Evolutionary conservation across 352 stramenopile genomes (phyloP).

Genomic region (Phytophthora kernoviae): DNA sequence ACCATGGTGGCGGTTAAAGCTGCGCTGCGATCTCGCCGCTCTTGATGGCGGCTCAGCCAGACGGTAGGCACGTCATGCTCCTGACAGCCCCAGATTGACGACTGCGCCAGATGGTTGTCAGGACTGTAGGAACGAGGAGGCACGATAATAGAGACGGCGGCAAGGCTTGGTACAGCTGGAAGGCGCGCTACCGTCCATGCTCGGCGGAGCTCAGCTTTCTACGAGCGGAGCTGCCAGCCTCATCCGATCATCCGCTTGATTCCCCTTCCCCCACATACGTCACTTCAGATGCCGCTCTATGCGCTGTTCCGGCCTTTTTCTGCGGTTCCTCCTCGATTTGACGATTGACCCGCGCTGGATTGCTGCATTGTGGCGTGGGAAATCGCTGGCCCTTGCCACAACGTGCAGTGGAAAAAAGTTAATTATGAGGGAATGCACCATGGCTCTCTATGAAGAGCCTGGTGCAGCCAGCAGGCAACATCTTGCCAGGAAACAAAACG

Average conservation of each 20-base stretch:
- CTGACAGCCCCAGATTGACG: constrained; percentile 1
- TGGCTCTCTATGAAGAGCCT: background rate
- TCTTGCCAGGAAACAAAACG: constrained; percentile 11
- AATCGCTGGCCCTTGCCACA: too few relatives aligned
- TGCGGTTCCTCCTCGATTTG: constrained; percentile 38
- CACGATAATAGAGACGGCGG: constrained; percentile 11
- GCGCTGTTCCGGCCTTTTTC: too few relatives aligned
- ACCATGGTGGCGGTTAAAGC: constrained; percentile 9
- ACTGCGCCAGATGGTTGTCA: constrained; percentile 17
- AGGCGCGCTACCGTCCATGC: background rate
- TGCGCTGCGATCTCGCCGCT: too few relatives aligned
- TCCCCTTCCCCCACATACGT: constrained; percentile 10
- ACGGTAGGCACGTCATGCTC: background rate
- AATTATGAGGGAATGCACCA: too few relatives aligned
- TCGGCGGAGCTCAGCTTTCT: background rate
- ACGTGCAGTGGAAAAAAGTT: too few relatives aligned
- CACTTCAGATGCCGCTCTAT: constrained; percentile 11
- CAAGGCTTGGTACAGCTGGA: background rate
- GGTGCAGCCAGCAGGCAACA: too few relatives aligned
- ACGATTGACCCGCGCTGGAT: constrained; percentile 39
- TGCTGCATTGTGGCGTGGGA: constrained; percentile 40
- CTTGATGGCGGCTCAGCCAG: background rate
- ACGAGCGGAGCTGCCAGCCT: background rate
- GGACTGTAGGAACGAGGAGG: constrained; percentile 28
- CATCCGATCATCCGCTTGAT: constrained; percentile 3